Evolutionary conservation across 2,329 filamentous ascomycete genomes (phyloP).

Genomic region (Diaporthe longicolla): DNA sequence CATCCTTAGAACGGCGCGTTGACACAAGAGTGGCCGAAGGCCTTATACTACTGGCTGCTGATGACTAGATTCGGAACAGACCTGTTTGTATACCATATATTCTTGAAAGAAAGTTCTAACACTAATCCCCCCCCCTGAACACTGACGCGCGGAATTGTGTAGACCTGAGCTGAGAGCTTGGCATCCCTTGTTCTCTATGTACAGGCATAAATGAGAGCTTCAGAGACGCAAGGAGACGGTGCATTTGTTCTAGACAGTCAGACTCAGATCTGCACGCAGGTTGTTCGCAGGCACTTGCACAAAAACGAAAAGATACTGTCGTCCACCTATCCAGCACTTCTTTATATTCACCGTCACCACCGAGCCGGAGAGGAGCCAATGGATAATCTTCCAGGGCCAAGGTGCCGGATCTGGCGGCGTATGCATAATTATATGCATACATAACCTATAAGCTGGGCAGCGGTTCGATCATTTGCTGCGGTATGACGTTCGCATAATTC

Average conservation of each 20-base stretch:
- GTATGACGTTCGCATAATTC: slow-evolving; percentile 7
- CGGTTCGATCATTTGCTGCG: neutral
- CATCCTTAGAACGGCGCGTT: slow-evolving; percentile 41
- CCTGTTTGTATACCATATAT: slow-evolving; percentile 24
- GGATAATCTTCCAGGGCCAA: neutral
- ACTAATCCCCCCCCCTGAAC: too few relatives aligned
- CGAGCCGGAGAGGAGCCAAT: neutral
- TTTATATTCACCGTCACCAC: neutral
- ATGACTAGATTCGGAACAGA: slow-evolving; percentile 34
- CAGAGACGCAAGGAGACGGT: neutral
- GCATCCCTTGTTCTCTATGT: neutral
- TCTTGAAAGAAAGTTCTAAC: neutral
- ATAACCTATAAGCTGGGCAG: neutral
- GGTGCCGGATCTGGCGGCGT: neutral
- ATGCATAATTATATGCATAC: neutral
- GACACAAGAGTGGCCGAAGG: slow-evolving; percentile 12
- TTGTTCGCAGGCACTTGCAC: too few relatives aligned
- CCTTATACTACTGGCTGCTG: slow-evolving; percentile 24
- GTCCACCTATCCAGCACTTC: neutral
- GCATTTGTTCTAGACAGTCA: neutral
- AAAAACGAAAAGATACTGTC: neutral
- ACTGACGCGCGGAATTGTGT: neutral
- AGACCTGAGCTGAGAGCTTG: too few relatives aligned
- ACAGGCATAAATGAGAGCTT: neutral
- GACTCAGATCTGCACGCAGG: neutral